Percentiles rank a stretch among this genome's conserved stretches.
phyloP scores from a whole-genome alignment of 192 early-diverging fungal species.

The Entomortierella lignicola region DNA sequence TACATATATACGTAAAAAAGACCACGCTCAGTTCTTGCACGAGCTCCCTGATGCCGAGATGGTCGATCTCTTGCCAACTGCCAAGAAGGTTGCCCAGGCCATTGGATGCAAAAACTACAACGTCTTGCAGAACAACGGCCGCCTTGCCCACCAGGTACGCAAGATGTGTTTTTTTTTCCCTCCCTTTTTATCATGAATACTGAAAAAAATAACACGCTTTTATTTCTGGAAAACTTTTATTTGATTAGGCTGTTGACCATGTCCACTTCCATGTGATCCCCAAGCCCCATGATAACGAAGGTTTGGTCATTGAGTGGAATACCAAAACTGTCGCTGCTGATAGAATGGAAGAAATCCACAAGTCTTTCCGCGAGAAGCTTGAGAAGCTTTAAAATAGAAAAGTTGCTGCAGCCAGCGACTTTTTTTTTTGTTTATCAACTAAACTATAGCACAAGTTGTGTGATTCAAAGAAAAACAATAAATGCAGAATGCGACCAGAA shows the following conservation, averaged over 20 bases:
- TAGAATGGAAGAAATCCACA: slow-evolving; percentile 55
- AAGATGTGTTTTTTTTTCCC: background rate
- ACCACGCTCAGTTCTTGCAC: slow-evolving; percentile 87
- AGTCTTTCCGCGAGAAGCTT: slow-evolving; percentile 54
- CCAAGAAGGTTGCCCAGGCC: slow-evolving; percentile 90
- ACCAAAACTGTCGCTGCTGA: slow-evolving; percentile 63
- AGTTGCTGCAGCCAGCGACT: too few species aligned
- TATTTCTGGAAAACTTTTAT: background rate
- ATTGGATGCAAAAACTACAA: slow-evolving; percentile 80
- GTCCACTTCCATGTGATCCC: slow-evolving; percentile 97
- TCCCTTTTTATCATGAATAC: too few species aligned
- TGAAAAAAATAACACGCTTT: background rate
- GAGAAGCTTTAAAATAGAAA: slow-evolving; percentile 40
- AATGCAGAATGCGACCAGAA: too few species aligned
- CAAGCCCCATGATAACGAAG: slow-evolving; percentile 73
- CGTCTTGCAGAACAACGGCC: slow-evolving; percentile 84
- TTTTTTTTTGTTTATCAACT: too few species aligned
- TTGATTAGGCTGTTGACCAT: slow-evolving; percentile 81
- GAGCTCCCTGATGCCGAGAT: slow-evolving; percentile 88
- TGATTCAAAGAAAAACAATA: too few species aligned
- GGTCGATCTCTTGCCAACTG: slow-evolving; percentile 85
- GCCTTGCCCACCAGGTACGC: slow-evolving; percentile 65
- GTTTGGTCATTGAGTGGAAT: slow-evolving; percentile 78
- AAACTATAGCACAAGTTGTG: too few species aligned
- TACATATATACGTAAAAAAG: too few species aligned